Base-by-base conservation (phyloP, 2,329 filamentous ascomycete species). In the Fusarium nygamai region DNA sequence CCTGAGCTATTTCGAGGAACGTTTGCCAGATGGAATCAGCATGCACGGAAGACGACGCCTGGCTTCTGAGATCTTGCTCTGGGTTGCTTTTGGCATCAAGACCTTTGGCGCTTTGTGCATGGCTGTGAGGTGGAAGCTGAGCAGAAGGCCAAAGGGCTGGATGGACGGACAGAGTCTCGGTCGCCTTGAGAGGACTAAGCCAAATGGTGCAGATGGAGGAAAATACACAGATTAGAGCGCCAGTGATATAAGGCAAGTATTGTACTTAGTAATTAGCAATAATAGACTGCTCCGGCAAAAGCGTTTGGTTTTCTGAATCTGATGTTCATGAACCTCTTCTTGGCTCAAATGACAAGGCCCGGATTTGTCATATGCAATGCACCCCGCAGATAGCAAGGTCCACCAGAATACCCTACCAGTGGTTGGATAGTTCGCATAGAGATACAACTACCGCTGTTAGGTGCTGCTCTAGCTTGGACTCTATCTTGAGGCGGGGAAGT, bases 121-220 rank as follows among this genome's bases (percentile, higher is more conserved):
- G 61, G n/a, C 64, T 9, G 39, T 69, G 36, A 74, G 76, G 34
- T 79, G 76, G 76, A 61, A 62, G 54, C 38, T 77, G 61, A 79
- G 78, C 51, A 68, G 78, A 38, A 74, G 63, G 5, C 77, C 76
- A 22, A 77, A 75, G 61, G 76, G 69, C 8, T 78, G 77, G 78
- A 56, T 70, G 48, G 69, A 79, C 2, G 73, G 69, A 8, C 76
- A 79, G 64, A 70, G 50, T 10, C 69, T 78, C n/a, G 48, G 51
- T 24, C 70, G 64, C 12, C 47, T 78, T 3, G 72, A 74, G 36
- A 63, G 68, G 10, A 38, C 64, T 19, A 73, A 72, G 34, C 56
- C 47, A 13, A 57, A 65, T 13, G 43, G 47, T 14, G 41, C 44
- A 31, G 64, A 72, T 47, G 60, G 60, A n/a, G 67, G 61, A 44